Evolutionary conservation across 176 grass and related monocot species (phyloP), one percentile per base, ranked within the genome.

Genomic region (Areca catechu): DNA sequence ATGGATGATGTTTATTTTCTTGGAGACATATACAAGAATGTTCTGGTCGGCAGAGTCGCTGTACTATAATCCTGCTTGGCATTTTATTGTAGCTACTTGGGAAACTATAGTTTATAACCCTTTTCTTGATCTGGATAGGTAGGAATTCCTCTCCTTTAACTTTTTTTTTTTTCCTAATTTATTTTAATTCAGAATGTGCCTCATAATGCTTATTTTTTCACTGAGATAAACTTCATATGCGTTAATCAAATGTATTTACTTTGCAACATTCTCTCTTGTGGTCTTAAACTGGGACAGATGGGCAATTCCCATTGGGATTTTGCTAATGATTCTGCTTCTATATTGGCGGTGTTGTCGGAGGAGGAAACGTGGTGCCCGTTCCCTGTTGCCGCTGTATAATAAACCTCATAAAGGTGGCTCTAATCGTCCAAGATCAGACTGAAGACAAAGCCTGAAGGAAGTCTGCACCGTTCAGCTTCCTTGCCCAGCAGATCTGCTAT

Each of bases 111-210:
- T 97, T 21, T 91, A 91, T 65, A 97, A 56, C 58, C 75, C 93
- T 57, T 15, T 97, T 70, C 93, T 97, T 73, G 93, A 97, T 75
- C 72, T 91, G 25, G 93, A 91, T 62, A 85, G 93, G 93, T 75
- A 65, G 50, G 64, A 4, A 62, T 20, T 57, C 28, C 24, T 21
- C 18, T 15, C 15, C 19, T 65, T 65, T 0, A 5, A 4, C 23
- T 24, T 24, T 24, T 29, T 25, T 0, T 50, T 18, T 51, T 24
- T 4, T 20, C 63, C 67, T 47, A 49, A 71, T 63, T 49, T 34
- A 22, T 19, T 49, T 34, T 19, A 3, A 43, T 5, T 14, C 10
- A 14, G 9, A 43, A 43, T 43, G 34, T 9, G 9, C 34, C 12
- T 43, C 34, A 12, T 43, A 14, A 43, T 43, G 7, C 34, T 43